Evolutionary conservation across 2,329 filamentous ascomycete species (phyloP), one percentile per base, ranked within the genome.

Genomic region (Didymella pomorum): DNA sequence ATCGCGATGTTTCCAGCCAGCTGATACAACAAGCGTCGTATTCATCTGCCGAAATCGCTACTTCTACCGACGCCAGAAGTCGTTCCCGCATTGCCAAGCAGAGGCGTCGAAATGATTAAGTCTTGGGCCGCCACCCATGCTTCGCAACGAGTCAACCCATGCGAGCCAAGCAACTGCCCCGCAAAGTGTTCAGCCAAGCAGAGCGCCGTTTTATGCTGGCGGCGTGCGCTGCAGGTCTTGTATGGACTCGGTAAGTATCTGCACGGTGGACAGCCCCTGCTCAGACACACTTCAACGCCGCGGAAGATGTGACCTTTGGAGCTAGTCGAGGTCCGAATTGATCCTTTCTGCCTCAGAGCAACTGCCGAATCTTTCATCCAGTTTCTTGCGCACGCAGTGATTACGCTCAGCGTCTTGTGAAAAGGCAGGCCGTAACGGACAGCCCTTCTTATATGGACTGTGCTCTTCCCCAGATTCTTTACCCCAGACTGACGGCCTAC

Each of bases 151-250:
- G 49, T 58, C 50, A 48, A 64, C 49, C 68, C 69, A 60, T 68
- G 70, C 29, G 59, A 49, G 73, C 73, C 73, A 75, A 75, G 72
- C 31, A 48, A 31, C 49, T 54, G 63, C 71, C 71, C 72, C 70
- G 68, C 72, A 71, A 62, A 25, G 47, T 26, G 20, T 29, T 58
- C 61, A 62, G 60, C 60, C 66, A 66, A 56, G 58, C 57, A 56
- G 41, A 61, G 31, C 45, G 61, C 65, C 61, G 64, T 67, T 68
- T 43, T n/a, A 35, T 35, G 29, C 58, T 59, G 63, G 65, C 50
- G 60, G 56, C 57, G 43, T 55, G 47, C 39, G 50, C 35, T 58
- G 50, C 50, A 50, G 52, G 53, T 54, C 37, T 47, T 62, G 56
- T 68, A 58, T 73, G 69, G 71, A 63, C 46, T 70, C 70, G 70